phyloP scores from a whole-genome alignment of 2,329 filamentous ascomycete genomes.

The Neonectria neomacrospora region DNA sequence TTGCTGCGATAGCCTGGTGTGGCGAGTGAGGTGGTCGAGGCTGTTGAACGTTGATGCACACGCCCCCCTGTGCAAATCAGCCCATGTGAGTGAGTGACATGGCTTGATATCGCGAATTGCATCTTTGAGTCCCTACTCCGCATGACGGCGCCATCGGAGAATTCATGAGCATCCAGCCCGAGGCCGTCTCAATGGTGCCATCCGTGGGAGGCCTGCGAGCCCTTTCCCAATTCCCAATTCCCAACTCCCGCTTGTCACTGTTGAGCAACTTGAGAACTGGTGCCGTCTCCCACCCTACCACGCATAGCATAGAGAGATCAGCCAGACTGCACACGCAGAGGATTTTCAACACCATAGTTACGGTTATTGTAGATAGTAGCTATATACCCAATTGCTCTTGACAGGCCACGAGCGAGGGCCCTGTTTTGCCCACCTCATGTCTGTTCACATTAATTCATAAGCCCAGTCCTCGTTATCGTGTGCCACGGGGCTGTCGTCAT shows the following conservation, averaged over 20 bases:
- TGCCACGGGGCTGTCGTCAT: conserved; percentile 16
- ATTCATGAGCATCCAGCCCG: neutral
- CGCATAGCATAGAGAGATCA: neutral
- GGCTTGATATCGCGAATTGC: neutral
- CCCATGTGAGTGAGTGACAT: neutral
- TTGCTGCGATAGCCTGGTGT: neutral
- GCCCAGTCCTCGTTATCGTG: conserved; percentile 7
- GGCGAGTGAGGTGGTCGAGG: neutral
- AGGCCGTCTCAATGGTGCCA: neutral
- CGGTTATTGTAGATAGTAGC: neutral
- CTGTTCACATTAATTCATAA: conserved; percentile 20
- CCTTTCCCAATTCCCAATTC: neutral
- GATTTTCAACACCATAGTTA: neutral
- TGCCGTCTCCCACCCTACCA: neutral
- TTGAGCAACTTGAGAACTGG: neutral
- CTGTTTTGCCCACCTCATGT: neutral
- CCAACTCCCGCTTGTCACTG: neutral
- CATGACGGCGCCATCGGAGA: neutral
- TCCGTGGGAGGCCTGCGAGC: conserved; percentile 14
- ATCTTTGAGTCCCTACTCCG: neutral
- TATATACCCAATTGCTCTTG: conserved; percentile 19
- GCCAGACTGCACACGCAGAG: neutral
- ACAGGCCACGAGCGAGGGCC: neutral
- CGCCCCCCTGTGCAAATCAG: neutral
- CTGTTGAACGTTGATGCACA: neutral